phyloP scores from a whole-genome alignment of 2,329 filamentous ascomycete species.

The Fusarium sublunatum region DNA sequence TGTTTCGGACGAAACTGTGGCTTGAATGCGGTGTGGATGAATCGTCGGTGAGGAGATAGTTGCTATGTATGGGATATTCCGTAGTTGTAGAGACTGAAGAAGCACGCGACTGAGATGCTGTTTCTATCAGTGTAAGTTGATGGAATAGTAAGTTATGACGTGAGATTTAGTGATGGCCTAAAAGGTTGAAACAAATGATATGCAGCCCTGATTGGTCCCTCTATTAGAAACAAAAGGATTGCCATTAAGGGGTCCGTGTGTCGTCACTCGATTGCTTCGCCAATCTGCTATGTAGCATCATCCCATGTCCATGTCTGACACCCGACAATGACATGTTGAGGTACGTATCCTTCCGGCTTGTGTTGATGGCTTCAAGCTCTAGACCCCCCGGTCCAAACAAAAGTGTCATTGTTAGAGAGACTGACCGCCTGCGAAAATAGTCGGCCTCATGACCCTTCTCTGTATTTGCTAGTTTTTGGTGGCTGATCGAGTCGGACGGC shows the following conservation, averaged over 20 bases:
- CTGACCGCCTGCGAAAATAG: not conserved
- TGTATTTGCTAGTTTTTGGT: not conserved
- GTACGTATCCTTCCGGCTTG: slow-evolving; percentile 8
- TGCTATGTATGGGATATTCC: not conserved
- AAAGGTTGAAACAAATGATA: no score
- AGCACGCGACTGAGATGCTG: not conserved
- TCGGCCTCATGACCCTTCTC: not conserved
- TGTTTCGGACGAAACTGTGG: slow-evolving; percentile 9
- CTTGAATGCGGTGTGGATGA: slow-evolving; percentile 16
- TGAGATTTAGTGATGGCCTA: no score
- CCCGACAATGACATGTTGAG: no score
- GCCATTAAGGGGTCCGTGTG: not conserved
- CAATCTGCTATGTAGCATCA: not conserved
- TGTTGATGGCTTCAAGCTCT: slow-evolving; percentile 27
- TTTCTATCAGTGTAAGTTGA: not conserved
- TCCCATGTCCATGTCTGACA: not conserved
- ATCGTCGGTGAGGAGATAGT: slow-evolving; percentile 1
- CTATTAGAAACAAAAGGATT: no score
- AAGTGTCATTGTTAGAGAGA: not conserved
- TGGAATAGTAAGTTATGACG: no score
- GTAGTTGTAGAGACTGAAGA: not conserved
- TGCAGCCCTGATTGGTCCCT: no score
- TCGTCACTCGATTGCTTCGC: not conserved
- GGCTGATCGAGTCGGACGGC: not conserved
- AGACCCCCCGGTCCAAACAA: not conserved